Evolutionary conservation across 345 rosid genomes (phyloP), one percentile per base, ranked within the genome.

Genomic region (Gossypium rotundifolium): DNA sequence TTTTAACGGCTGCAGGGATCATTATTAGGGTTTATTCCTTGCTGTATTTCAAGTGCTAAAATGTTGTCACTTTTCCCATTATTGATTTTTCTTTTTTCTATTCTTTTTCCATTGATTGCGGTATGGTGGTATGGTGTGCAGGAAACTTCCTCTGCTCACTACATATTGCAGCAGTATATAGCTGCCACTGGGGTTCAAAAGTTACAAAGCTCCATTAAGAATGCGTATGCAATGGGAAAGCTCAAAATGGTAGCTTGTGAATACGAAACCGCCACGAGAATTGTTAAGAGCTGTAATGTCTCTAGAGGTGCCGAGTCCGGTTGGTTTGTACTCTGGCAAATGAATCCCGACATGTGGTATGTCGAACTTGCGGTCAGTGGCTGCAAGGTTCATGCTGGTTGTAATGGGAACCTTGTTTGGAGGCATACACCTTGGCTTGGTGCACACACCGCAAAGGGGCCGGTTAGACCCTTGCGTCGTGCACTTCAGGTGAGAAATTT

Each of bases 271-370:
- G 88, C 98, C 7, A 85, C 89, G 0, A 90, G 77, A 81, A 93
- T 90, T 0, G 88, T 93, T 62, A 89, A 85, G 88, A 90, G 87
- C 54, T 79, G 93, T n/a, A 88, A 84, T 69, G 81, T 84, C 62
- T 79, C 92, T 0, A 83, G 87, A 62, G 73, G 78, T 75, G 86
- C 87, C 2, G 96, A 90, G 78, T 80, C 90, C 0, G 98, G 98
- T 29, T 93, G 98, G 5, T 93, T 93, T 63, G 98, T 93, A 68
- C 96, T 93, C 10, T 93, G 98, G 98, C 96, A 93, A 84, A 93
- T 93, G 98, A 83, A 91, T 84, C 98, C 96, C 9, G 98, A 89
- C 68, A 90, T 89, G 94, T 93, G 98, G 98, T 93, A 93, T 75
- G 98, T 93, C 53, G 98, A 90, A 79, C 93, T 93, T 72, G 87